These are phyloP conservation scores for Apiotrichum siamense DNA, from an alignment of 1,284 basidiomycete species.

Conservation along the genomic window DNA sequence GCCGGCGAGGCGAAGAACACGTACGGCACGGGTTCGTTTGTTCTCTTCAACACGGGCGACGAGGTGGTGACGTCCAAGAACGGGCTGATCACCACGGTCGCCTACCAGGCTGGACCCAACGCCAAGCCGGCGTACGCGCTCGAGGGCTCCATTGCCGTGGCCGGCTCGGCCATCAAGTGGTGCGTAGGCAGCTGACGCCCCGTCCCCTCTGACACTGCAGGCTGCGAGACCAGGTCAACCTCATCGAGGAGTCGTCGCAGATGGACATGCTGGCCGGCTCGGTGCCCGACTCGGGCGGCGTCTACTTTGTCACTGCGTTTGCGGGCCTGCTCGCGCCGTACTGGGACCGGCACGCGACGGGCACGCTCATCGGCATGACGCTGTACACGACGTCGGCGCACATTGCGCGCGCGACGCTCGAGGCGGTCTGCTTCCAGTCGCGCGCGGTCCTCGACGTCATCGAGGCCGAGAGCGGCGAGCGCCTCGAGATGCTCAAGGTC, in stretches of 20 bases:
- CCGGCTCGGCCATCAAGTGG: slow-evolving; percentile 93
- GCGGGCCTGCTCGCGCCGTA: slow-evolving; percentile 78
- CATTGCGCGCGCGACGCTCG: slow-evolving; percentile 87
- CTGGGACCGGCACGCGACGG: slow-evolving; percentile 43
- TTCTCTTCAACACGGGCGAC: slow-evolving; percentile 80
- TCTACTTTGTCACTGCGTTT: slow-evolving; percentile 96
- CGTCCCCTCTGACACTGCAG: slow-evolving; percentile 24
- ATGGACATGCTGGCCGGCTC: slow-evolving; percentile 78
- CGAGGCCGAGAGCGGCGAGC: slow-evolving; percentile 53
- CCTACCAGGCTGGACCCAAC: slow-evolving; percentile 79
- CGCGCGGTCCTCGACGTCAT: slow-evolving; percentile 87
- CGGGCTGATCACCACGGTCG: slow-evolving; percentile 83
- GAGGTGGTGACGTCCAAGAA: slow-evolving; percentile 79
- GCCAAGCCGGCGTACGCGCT: slow-evolving; percentile 82
- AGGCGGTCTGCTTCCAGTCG: slow-evolving; percentile 71
- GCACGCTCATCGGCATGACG: slow-evolving; percentile 56
- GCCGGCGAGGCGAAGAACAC: slow-evolving; percentile 88
- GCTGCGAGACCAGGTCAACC: slow-evolving; percentile 81
- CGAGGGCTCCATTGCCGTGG: slow-evolving; percentile 92
- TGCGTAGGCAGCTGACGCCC: slow-evolving; percentile 26
- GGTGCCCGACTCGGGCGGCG: slow-evolving; percentile 74
- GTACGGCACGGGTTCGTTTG: slow-evolving; percentile 92
- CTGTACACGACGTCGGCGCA: slow-evolving; percentile 89
- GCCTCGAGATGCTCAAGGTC: slow-evolving; percentile 77
- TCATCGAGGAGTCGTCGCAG: slow-evolving; percentile 76